A percentile compares a stretch with the other conserved stretches of the same genome.
Evolutionary conservation across 768 basidiomycete species (phyloP).

Genomic region (Dacryopinax spathularia): DNA sequence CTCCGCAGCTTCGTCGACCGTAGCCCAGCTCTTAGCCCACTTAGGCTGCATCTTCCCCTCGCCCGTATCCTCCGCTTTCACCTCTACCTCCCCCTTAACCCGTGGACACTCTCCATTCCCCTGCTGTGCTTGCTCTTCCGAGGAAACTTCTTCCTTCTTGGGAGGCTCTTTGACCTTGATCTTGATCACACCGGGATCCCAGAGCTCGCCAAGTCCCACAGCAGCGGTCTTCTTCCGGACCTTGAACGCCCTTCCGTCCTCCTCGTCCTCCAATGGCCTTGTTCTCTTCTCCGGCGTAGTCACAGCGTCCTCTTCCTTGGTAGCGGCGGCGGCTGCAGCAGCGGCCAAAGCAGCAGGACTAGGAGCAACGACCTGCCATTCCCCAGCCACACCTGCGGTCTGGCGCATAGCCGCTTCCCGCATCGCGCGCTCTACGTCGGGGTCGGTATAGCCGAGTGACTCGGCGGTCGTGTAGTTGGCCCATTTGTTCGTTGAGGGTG

Average conservation of each 20-base stretch:
- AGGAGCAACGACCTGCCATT: constrained; percentile 56
- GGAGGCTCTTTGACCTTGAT: constrained; percentile 37
- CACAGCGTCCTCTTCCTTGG: constrained; percentile 9
- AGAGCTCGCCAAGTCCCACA: constrained; percentile 59
- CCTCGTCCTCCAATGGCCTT: constrained; percentile 30
- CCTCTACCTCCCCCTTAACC: background rate
- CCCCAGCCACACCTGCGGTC: constrained; percentile 56
- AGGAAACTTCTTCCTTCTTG: no score
- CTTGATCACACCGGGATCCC: constrained; percentile 59
- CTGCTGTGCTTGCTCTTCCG: constrained; percentile 34
- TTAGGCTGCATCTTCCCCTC: background rate
- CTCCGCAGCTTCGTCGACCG: background rate
- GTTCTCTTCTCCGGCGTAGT: constrained; percentile 13
- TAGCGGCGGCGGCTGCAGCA: constrained; percentile 9
- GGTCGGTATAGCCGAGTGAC: constrained; percentile 66
- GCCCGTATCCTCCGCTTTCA: background rate
- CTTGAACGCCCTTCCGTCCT: constrained; percentile 45
- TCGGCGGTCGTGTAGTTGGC: constrained; percentile 81
- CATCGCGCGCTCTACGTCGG: constrained; percentile 50
- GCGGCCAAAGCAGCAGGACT: constrained; percentile 18
- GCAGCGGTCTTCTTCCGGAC: constrained; percentile 47
- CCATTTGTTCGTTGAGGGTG: constrained; percentile 26
- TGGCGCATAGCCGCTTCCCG: constrained; percentile 46
- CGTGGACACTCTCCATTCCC: no score
- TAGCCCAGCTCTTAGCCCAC: constrained; percentile 1